Percentiles rank a stretch among this genome's conserved stretches.
Evolutionary conservation across 2,329 filamentous ascomycete genomes (phyloP).

Genomic region (Chrysoporthe puriensis): DNA sequence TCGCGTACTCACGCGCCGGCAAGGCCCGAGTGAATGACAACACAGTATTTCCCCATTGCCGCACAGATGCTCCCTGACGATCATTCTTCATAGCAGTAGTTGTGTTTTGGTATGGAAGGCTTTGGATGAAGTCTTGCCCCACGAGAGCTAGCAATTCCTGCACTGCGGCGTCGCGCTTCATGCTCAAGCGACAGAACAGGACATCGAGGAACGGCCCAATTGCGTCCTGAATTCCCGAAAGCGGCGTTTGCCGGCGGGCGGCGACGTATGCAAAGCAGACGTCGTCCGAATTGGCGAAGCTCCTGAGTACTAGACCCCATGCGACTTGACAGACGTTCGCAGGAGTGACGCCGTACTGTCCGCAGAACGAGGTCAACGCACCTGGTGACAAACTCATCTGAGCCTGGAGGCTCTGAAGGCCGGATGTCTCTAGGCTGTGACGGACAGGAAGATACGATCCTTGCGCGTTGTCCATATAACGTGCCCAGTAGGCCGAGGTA

Average conservation of each 20-base stretch:
- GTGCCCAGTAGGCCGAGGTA: background rate
- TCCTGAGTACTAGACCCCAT: constrained; percentile 33
- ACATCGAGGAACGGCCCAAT: background rate
- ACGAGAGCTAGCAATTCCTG: background rate
- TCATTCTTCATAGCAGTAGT: background rate
- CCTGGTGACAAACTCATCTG: background rate
- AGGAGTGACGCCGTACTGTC: constrained; percentile 30
- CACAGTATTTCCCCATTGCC: background rate
- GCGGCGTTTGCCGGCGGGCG: background rate
- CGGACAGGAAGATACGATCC: background rate
- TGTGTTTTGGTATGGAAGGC: background rate
- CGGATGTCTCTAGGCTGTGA: background rate
- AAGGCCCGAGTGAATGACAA: background rate
- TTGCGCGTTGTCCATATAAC: background rate
- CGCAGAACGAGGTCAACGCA: constrained; percentile 7
- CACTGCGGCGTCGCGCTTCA: background rate
- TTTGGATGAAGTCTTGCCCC: background rate
- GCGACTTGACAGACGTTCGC: constrained; percentile 35
- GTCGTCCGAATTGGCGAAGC: constrained; percentile 32
- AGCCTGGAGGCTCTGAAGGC: background rate
- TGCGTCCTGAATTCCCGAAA: background rate
- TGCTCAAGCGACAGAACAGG: background rate
- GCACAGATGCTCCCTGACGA: background rate
- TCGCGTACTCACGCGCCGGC: background rate
- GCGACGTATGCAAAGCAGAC: constrained; percentile 34